Conservation (phyloP, 1,284 basidiomycete genomes). For the Phylloporus sp. region DNA sequence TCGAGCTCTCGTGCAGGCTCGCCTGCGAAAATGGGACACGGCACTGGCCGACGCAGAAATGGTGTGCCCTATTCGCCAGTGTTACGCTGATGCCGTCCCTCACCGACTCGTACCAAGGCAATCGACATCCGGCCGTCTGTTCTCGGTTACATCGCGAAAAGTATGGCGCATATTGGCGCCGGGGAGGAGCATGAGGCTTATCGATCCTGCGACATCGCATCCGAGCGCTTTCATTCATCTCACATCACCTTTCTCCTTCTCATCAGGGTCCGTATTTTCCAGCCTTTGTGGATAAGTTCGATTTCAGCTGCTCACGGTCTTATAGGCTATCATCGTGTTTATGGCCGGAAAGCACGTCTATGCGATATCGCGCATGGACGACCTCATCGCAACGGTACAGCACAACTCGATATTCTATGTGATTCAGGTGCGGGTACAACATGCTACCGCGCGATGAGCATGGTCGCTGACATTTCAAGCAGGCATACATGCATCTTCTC, state of each 20-base stretch:
- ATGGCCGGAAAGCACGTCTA: neutral
- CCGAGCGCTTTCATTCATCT: neutral
- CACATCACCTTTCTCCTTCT: neutral
- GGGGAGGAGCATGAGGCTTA: neutral
- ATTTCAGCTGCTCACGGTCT: neutral
- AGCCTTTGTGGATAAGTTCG: neutral
- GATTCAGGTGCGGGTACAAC: neutral
- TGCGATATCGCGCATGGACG: neutral
- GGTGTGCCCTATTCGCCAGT: too few species aligned
- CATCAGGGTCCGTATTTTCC: neutral
- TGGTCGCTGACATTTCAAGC: neutral
- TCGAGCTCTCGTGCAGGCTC: too few species aligned
- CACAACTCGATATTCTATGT: neutral
- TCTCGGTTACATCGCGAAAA: neutral
- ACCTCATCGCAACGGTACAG: neutral
- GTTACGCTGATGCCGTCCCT: neutral
- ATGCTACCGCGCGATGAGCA: neutral
- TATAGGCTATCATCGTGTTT: neutral
- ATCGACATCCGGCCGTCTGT: neutral
- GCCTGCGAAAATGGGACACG: too few species aligned
- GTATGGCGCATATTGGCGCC: neutral
- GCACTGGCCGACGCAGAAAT: too few species aligned
- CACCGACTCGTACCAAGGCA: neutral
- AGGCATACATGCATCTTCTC: neutral
- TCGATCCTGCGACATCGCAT: neutral